Conservation (phyloP, 192 early-diverging fungal species). For the Linnemannia hyalina region DNA sequence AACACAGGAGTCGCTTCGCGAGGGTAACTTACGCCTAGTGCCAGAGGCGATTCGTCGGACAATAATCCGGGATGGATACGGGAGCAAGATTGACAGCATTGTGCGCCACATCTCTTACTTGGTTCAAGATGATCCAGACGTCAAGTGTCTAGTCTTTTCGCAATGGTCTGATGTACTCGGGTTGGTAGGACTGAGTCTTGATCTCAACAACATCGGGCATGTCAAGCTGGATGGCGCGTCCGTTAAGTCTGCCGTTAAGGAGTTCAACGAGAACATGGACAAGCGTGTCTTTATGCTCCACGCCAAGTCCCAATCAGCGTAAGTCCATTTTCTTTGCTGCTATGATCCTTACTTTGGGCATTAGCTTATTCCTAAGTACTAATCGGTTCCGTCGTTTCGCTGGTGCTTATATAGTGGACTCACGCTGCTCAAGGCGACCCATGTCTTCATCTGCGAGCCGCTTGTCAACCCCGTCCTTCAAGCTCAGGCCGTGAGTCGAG, state of each 20-base stretch:
- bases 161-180: constrained; percentile 57
- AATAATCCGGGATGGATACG: constrained; percentile 29
- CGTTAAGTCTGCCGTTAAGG: constrained; percentile 30
- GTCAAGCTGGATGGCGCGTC: constrained; percentile 50
- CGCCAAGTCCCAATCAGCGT: constrained; percentile 59
- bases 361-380: background rate
- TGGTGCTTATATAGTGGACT: constrained; percentile 37
- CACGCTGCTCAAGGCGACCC: constrained; percentile 54
- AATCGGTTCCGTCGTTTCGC: background rate
- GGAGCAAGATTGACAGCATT: constrained; percentile 60
- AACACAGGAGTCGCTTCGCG: background rate
- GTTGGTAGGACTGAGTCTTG: constrained; percentile 38
- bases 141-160: constrained; percentile 61
- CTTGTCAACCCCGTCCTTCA: constrained; percentile 57
- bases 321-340: constrained; percentile 9
- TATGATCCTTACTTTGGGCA: background rate
- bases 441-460: constrained; percentile 60
- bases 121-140: constrained; percentile 24
- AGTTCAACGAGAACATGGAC: constrained; percentile 41
- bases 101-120: constrained; percentile 58
- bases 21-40: constrained; percentile 6
- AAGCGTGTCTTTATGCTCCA: constrained; percentile 59
- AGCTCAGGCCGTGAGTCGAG: constrained; percentile 60
- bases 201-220: constrained; percentile 51
- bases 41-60: constrained; percentile 29